Evolutionary conservation across 306 rosid species (phyloP).

Genomic region (Echinosophora koreensis): DNA sequence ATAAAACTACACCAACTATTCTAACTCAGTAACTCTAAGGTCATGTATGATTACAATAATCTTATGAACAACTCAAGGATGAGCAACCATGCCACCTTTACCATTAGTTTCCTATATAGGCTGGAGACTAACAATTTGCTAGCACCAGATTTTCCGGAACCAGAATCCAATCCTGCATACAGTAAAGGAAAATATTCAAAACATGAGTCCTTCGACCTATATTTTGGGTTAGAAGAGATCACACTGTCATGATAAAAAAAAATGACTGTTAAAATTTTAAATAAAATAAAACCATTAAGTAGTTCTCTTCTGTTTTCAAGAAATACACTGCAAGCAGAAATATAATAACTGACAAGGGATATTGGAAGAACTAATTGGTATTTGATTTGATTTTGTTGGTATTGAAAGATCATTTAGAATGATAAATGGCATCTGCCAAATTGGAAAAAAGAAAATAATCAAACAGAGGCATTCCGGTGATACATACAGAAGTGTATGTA

Average conservation of each 20-base stretch:
- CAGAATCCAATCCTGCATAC: constrained; percentile 38
- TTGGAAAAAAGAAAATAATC: too few relatives aligned
- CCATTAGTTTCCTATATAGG: constrained; percentile 20
- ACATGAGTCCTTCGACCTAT: neutral
- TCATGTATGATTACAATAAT: constrained; percentile 21
- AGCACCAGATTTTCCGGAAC: constrained; percentile 38
- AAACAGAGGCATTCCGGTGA: too few relatives aligned
- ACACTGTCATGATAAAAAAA: neutral
- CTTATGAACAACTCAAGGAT: constrained; percentile 20
- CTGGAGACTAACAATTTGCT: constrained; percentile 23
- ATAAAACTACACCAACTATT: neutral
- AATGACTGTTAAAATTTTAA: too few relatives aligned
- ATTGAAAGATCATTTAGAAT: constrained; percentile 1
- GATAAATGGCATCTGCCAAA: neutral
- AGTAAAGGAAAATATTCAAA: constrained; percentile 30
- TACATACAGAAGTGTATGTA: too few relatives aligned
- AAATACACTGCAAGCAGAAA: neutral
- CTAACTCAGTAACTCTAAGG: constrained; percentile 1
- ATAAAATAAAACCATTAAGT: neutral
- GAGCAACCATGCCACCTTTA: constrained; percentile 39
- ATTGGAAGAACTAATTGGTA: neutral
- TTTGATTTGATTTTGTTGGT: neutral
- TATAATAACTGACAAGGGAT: neutral
- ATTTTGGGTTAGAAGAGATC: neutral
- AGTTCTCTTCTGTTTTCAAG: constrained; percentile 13